These are phyloP conservation scores for Diaporthe humulicola DNA, from an alignment of 2,329 filamentous ascomycete genomes.

Conservation along the genomic window DNA sequence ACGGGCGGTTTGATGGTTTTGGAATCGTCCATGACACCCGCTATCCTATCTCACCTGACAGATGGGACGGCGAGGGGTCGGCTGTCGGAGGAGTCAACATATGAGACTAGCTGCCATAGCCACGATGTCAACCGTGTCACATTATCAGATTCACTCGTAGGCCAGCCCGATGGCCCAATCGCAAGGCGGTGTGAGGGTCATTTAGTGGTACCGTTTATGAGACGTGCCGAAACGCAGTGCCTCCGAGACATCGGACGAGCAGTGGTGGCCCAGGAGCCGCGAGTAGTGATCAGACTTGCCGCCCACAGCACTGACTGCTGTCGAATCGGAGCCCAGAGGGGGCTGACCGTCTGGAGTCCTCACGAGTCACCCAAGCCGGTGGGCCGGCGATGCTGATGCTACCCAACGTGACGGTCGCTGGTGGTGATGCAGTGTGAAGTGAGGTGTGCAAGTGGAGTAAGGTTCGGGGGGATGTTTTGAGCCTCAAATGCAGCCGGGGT, in stretches of 20 bases:
- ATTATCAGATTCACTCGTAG: constrained; percentile 15
- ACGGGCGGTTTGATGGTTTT: not conserved
- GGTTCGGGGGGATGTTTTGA: constrained; percentile 10
- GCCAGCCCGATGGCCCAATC: constrained; percentile 26
- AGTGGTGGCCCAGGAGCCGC: not conserved
- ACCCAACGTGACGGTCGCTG: constrained; percentile 2
- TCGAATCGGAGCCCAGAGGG: not conserved
- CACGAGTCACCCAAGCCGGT: constrained; percentile 5
- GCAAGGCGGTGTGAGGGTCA: not conserved
- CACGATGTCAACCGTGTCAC: constrained; percentile 16
- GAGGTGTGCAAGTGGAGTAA: not conserved
- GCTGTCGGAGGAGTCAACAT: constrained; percentile 10
- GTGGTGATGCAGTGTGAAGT: not conserved
- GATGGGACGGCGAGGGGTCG: constrained; percentile 27
- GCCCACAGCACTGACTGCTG: not conserved
- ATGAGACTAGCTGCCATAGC: constrained; percentile 18
- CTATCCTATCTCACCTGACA: constrained; percentile 11
- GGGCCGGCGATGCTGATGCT: constrained; percentile 15
- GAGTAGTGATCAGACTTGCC: not conserved
- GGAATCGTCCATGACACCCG: not conserved
- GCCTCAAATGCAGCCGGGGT: constrained; percentile 12
- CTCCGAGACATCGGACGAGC: constrained; percentile 14
- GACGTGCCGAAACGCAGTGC: constrained; percentile 28
- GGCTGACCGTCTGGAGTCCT: not conserved
- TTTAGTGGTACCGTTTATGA: constrained; percentile 2